phyloP scores from a whole-genome alignment of 176 grass and related monocot genomes.

The Ensete ventricosum region DNA sequence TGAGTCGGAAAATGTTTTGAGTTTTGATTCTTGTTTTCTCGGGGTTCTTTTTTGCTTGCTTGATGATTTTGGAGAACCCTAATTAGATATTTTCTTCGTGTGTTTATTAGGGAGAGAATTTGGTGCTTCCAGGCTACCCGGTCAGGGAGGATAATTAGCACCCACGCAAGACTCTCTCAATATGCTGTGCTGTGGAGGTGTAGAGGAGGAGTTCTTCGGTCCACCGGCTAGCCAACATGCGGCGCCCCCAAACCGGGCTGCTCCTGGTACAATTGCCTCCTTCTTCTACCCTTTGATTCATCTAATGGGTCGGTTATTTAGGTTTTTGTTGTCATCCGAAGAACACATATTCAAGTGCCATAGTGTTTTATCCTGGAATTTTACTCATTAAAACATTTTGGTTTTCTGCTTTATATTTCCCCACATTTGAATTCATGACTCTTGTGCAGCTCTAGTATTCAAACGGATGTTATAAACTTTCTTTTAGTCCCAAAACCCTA shows the following conservation, averaged over 20 bases:
- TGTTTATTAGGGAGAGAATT: neutral
- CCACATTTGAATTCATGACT: no score
- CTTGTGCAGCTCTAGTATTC: no score
- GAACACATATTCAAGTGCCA: neutral
- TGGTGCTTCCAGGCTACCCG: neutral
- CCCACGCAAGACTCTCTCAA: neutral
- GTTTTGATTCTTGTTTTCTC: no score
- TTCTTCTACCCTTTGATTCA: neutral
- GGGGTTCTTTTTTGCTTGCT: no score
- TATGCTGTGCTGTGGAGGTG: slow-evolving; percentile 83
- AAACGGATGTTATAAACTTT: no score
- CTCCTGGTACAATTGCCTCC: slow-evolving; percentile 32
- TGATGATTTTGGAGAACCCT: no score
- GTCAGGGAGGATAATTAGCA: neutral
- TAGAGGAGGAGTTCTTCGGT: slow-evolving; percentile 74
- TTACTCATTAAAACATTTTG: no score
- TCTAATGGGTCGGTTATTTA: neutral
- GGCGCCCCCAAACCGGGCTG: slow-evolving; percentile 57
- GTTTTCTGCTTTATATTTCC: no score
- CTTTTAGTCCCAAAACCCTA: no score
- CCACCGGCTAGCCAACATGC: slow-evolving; percentile 63
- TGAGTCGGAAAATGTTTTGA: no score
- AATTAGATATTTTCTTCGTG: no score
- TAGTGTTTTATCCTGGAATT: neutral
- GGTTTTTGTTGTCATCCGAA: neutral